Evolutionary conservation across 495 filamentous ascomycete genomes (phyloP).

Genomic region (Aspergillus ellipticus): DNA sequence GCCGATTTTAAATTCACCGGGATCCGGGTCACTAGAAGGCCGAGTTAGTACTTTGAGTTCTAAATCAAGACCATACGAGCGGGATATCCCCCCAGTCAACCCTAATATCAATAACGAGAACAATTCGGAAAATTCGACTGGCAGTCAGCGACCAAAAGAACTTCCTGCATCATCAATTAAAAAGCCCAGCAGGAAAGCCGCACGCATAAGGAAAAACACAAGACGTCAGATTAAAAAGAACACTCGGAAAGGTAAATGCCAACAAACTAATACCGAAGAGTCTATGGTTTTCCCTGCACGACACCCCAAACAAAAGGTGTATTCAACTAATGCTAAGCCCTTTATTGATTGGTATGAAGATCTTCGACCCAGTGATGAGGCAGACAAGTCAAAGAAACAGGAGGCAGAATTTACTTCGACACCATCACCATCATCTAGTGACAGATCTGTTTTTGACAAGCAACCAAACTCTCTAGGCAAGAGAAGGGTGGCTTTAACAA

Average conservation of each 20-base stretch:
- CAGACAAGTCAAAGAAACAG: background rate
- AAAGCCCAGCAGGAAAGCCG: background rate
- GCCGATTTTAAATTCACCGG: too few species aligned
- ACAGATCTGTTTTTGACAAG: background rate
- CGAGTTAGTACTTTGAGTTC: too few species aligned
- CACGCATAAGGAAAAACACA: background rate
- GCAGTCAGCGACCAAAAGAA: too few species aligned
- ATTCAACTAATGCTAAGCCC: slow-evolving; percentile 10
- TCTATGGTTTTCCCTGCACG: slow-evolving; percentile 11
- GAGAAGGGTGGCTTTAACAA: slow-evolving; percentile 1
- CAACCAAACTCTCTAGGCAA: background rate
- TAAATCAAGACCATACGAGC: too few species aligned
- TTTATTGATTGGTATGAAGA: slow-evolving; percentile 36
- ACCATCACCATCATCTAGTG: slow-evolving; percentile 17
- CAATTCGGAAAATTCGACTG: too few species aligned
- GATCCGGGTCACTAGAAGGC: too few species aligned
- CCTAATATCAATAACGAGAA: too few species aligned
- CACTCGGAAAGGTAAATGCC: background rate
- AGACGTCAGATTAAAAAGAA: background rate
- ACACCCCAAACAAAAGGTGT: slow-evolving; percentile 7
- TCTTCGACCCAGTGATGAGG: slow-evolving; percentile 27
- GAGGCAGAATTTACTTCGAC: slow-evolving; percentile 11
- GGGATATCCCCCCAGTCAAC: too few species aligned
- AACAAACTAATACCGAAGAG: slow-evolving; percentile 14
- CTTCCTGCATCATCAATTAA: too few species aligned